Conservation (phyloP, 2,329 filamentous ascomycete genomes). For the Claviceps sp. region DNA sequence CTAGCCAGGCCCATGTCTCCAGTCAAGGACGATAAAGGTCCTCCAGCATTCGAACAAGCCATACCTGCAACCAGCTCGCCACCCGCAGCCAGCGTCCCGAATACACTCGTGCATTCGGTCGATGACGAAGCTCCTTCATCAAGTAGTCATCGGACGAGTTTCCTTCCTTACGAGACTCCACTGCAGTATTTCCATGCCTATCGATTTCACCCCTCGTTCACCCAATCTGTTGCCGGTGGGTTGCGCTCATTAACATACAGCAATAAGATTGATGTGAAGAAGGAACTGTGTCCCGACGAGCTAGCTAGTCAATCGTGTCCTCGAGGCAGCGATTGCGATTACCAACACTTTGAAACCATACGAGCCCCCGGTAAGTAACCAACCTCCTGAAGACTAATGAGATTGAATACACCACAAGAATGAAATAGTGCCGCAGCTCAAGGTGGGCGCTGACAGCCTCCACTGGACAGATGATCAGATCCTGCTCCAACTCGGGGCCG, state of each 20-base stretch:
- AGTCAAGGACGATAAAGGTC: not conserved
- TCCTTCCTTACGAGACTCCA: constrained; percentile 64
- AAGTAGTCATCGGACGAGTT: constrained; percentile 11
- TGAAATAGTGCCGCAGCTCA: constrained; percentile 8
- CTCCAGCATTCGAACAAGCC: not conserved
- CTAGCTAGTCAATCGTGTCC: constrained; percentile 54
- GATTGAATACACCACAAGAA: constrained; percentile 6
- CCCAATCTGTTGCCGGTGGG: constrained; percentile 55
- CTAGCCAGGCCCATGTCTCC: constrained; percentile 1
- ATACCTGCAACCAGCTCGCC: not conserved
- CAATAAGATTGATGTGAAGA: constrained; percentile 69
- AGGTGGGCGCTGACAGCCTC: constrained; percentile 34
- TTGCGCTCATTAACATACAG: constrained; percentile 88
- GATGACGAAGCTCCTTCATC: constrained; percentile 12
- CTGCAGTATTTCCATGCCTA: constrained; percentile 74
- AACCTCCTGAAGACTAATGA: constrained; percentile 7
- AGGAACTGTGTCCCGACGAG: constrained; percentile 65
- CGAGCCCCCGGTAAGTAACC: constrained; percentile 23
- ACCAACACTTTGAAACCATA: constrained; percentile 56
- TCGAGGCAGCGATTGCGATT: constrained; percentile 57
- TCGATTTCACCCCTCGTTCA: constrained; percentile 74
- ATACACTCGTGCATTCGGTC: not conserved
- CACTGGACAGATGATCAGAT: constrained; percentile 53
- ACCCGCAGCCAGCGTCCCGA: not conserved
- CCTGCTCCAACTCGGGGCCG: constrained; percentile 55